Percentiles rank a stretch among this genome's conserved stretches.
Conservation (phyloP, 371 early-diverging fungal genomes). For the Coemansia sp. region DNA sequence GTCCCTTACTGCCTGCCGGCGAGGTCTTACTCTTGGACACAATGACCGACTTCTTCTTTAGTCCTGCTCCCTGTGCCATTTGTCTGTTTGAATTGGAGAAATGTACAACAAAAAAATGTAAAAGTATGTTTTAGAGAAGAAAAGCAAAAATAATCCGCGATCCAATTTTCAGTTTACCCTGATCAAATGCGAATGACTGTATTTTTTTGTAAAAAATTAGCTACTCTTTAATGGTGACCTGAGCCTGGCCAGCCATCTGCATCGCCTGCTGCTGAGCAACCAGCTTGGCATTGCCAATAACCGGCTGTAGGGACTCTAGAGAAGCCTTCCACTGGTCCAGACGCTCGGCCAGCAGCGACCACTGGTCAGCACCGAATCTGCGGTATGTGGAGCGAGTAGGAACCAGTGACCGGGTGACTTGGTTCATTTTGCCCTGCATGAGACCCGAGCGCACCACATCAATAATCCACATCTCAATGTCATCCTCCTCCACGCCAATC, state of each 20-base stretch:
- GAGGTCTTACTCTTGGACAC: conserved; percentile 2
- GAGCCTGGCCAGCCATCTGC: conserved; percentile 21
- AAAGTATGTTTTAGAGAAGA: not conserved
- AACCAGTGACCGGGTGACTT: conserved; percentile 72
- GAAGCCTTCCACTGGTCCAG: conserved; percentile 80
- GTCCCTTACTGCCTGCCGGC: not conserved
- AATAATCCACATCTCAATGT: conserved; percentile 92
- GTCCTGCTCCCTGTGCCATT: conserved; percentile 36
- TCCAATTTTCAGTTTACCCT: too few species aligned
- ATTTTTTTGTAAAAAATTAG: too few species aligned
- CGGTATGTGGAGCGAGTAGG: conserved; percentile 81
- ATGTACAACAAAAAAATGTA: not conserved
- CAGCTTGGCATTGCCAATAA: conserved; percentile 80
- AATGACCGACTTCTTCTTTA: conserved; percentile 35
- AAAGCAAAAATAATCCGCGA: not conserved
- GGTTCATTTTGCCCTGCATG: conserved; percentile 93
- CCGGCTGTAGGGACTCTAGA: conserved; percentile 73
- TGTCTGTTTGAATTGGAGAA: not conserved
- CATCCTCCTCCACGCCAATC: conserved; percentile 72
- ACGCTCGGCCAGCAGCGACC: conserved; percentile 62
- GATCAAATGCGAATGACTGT: too few species aligned
- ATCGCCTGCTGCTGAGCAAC: conserved; percentile 54
- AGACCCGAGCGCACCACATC: conserved; percentile 88
- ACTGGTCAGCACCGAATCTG: conserved; percentile 78
- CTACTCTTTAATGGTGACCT: conserved; percentile 29